Conservation (phyloP, 495 filamentous ascomycete species). For the Bryoglossum gracile region DNA sequence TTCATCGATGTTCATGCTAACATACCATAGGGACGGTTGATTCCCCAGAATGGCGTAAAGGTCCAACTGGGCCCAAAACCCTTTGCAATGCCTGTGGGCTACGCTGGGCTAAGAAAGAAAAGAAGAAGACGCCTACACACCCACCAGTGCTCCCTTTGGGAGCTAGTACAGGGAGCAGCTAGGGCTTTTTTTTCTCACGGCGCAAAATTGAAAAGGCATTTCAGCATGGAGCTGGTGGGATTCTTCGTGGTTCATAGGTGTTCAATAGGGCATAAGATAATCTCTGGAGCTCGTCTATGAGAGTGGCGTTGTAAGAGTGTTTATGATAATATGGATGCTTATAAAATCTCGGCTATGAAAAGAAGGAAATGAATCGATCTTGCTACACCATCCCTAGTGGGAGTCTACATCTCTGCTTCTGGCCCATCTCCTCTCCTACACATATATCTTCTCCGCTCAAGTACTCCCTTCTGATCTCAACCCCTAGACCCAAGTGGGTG, state of each 20-base stretch:
- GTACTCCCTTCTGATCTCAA: no score
- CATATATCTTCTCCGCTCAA: no score
- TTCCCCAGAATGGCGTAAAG: slow-evolving; percentile 95
- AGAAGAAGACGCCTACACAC: slow-evolving; percentile 39
- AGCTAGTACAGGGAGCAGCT: slow-evolving; percentile 6
- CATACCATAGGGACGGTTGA: slow-evolving; percentile 68
- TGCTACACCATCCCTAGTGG: background rate
- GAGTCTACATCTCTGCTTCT: no score
- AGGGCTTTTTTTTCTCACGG: background rate
- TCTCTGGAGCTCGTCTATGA: slow-evolving; percentile 5
- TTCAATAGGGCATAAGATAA: slow-evolving; percentile 10
- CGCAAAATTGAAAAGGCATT: no score
- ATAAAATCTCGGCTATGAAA: slow-evolving; percentile 6
- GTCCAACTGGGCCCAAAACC: slow-evolving; percentile 88
- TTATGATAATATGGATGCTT: background rate
- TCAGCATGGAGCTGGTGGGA: slow-evolving; percentile 8
- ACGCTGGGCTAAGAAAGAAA: slow-evolving; percentile 75
- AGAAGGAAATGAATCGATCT: slow-evolving; percentile 1
- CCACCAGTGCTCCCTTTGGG: background rate
- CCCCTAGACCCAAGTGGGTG: no score
- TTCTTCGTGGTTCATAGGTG: background rate
- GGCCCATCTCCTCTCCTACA: no score
- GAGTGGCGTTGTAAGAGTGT: slow-evolving; percentile 1
- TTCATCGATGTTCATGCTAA: background rate
- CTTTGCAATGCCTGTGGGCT: slow-evolving; percentile 95